Base-by-base conservation (phyloP, 1,139 yeast species). In the Pichia sp. region DNA sequence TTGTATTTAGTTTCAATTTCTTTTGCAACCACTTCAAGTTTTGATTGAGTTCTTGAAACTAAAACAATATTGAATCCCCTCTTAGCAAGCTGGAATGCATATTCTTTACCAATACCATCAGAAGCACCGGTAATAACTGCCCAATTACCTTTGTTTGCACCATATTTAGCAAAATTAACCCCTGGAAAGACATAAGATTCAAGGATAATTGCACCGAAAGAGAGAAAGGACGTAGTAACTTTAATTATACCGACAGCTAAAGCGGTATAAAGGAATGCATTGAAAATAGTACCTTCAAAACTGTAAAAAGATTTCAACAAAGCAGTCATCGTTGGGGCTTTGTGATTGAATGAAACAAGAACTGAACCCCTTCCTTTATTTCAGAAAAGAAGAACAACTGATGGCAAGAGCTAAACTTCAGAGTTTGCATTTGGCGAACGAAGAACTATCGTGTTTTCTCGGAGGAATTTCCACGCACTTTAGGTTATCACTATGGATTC, bases 111-210 rank as follows among this genome's bases (percentile, higher is more conserved):
- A 57, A 91, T 83, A 31, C 99, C 98, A 61, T 91, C 98, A 37
- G 96, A 86, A 6, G 97, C 94, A 46, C 99, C 99, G 6, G 98
- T 91, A 21, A 91, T 74, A 26, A 91, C 83, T 7, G 96, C 96
- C 95, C 95, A 87, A 42, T 72, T 66, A 24, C 76, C 79, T 37
- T 65, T 66, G 37, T 64, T 62, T 11, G 81, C 75, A n/a, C 96
- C 96, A 58, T 87, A 88, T 60, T 76, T 80, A 38, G 59, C 56
- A 57, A 74, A 79, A 49, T 75, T 68, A 35, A 78, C 78, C 6
- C 80, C 66, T 11, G 94, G 89, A 26, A 82, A 68, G 31, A 86
- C 52, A 55, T 74, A 80, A 43, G 79, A 63, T 54, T 85, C 91
- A 25, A 69, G 51, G 33, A 78, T 42, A 45, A 79, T 57, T 8